phyloP scores from a whole-genome alignment of 1,139 yeast genomes.

The Debaryomyces sp. region DNA sequence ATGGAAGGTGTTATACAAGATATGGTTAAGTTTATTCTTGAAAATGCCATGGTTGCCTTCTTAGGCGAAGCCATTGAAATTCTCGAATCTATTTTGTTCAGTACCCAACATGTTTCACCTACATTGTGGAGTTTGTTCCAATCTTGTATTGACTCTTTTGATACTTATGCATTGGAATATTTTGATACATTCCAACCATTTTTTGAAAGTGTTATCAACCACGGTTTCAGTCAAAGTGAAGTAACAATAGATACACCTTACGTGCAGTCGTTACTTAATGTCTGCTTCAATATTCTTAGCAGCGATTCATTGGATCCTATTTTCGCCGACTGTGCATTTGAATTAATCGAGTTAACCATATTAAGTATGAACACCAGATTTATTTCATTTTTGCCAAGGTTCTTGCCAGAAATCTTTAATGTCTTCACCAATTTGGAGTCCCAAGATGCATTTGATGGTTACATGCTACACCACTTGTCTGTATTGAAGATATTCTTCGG shows the following conservation, averaged over 20 bases:
- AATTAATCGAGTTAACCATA: constrained; percentile 42
- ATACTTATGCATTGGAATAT: constrained; percentile 56
- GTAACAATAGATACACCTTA: constrained; percentile 39
- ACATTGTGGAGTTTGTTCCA: constrained; percentile 50
- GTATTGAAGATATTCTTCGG: constrained; percentile 49
- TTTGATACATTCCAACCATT: constrained; percentile 53
- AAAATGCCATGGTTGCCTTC: constrained; percentile 51
- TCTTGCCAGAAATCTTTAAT: constrained; percentile 40
- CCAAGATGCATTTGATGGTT: constrained; percentile 48
- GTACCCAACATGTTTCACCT: constrained; percentile 46
- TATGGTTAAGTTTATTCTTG: constrained; percentile 48
- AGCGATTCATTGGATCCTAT: constrained; percentile 43
- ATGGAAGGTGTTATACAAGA: constrained; percentile 45
- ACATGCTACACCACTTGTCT: constrained; percentile 50
- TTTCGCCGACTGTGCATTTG: constrained; percentile 46
- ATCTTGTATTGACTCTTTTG: constrained; percentile 48
- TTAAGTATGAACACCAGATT: constrained; percentile 40
- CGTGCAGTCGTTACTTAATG: constrained; percentile 43
- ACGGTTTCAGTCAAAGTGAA: constrained; percentile 44
- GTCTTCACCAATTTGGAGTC: constrained; percentile 39
- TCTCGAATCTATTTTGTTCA: constrained; percentile 49
- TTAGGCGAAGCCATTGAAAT: constrained; percentile 53
- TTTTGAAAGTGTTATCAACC: constrained; percentile 50
- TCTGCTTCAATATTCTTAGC: constrained; percentile 40
- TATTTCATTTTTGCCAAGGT: constrained; percentile 34